phyloP scores from a whole-genome alignment of 2,329 filamentous ascomycete genomes.

The Penicillium sp. region DNA sequence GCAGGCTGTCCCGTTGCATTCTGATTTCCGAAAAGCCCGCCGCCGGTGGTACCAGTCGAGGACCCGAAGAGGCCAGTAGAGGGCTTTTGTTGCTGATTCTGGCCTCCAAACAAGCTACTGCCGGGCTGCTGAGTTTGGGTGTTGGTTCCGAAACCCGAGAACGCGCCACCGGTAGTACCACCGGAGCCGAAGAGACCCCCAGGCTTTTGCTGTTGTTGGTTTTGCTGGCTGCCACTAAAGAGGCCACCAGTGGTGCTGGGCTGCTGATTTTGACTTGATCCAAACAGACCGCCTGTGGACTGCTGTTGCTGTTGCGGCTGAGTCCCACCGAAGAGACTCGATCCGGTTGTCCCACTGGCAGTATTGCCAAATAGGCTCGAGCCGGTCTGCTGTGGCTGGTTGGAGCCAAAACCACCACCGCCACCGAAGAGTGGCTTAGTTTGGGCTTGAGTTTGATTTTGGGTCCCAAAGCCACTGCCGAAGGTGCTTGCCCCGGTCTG shows the following conservation, averaged over 20 bases:
- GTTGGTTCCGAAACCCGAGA: slow-evolving; percentile 45
- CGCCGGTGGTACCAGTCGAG: slow-evolving; percentile 38
- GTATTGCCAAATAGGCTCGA: slow-evolving; percentile 45
- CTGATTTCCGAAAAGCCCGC: slow-evolving; percentile 48
- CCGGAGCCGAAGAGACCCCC: slow-evolving; percentile 25
- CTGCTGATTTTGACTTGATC: slow-evolving; percentile 29
- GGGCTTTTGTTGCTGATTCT: slow-evolving; percentile 55
- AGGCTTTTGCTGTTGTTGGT: slow-evolving; percentile 22
- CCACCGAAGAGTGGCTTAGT: slow-evolving; percentile 34
- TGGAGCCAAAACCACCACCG: slow-evolving; percentile 42
- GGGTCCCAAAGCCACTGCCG: slow-evolving; percentile 43
- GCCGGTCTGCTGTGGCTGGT: slow-evolving; percentile 42
- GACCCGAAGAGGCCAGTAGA: slow-evolving; percentile 54
- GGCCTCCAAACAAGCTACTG: slow-evolving; percentile 41
- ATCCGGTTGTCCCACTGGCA: slow-evolving; percentile 10
- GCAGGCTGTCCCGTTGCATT: slow-evolving; percentile 25
- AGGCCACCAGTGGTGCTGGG: slow-evolving; percentile 43
- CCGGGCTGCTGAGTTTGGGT: slow-evolving; percentile 43
- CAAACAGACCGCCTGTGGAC: slow-evolving; percentile 44
- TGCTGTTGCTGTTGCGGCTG: slow-evolving; percentile 39
- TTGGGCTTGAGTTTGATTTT: slow-evolving; percentile 37
- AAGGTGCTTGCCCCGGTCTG: no score
- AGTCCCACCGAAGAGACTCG: slow-evolving; percentile 35
- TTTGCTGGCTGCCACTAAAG: slow-evolving; percentile 45
- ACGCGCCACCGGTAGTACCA: slow-evolving; percentile 25